phyloP scores from a whole-genome alignment of 108 stramenopile genomes.

The Fistulifera pelliculosa region DNA sequence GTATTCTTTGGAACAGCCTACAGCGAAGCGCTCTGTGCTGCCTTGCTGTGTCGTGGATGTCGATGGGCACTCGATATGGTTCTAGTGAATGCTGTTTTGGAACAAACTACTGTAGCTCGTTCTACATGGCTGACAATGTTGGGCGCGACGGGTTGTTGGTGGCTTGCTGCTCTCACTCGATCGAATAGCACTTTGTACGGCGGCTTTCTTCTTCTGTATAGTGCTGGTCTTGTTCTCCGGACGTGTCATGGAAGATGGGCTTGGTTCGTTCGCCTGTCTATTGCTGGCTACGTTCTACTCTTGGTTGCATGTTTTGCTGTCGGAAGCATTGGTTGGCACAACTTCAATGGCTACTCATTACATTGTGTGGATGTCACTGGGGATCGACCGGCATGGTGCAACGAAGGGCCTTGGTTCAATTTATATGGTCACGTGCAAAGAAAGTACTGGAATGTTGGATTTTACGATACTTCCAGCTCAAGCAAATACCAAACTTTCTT shows the following conservation, averaged over 20 bases:
- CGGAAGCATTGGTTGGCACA: no score
- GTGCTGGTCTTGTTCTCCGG: background rate
- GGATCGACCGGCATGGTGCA: constrained; percentile 23
- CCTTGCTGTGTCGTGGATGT: constrained; percentile 9
- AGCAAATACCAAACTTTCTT: constrained; percentile 80
- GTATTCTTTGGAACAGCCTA: constrained; percentile 79
- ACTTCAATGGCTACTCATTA: constrained; percentile 10
- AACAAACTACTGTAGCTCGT: no score
- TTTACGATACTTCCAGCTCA: constrained; percentile 66
- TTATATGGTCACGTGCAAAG: constrained; percentile 67
- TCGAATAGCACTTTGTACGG: background rate
- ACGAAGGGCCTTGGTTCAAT: constrained; percentile 32
- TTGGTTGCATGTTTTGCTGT: background rate
- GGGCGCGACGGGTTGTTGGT: background rate
- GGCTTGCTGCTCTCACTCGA: constrained; percentile 4
- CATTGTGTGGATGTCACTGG: constrained; percentile 12
- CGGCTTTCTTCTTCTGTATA: background rate
- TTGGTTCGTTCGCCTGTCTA: no score
- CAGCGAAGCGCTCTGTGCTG: constrained; percentile 71
- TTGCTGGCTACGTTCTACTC: background rate
- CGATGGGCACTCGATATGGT: background rate
- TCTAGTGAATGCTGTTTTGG: background rate
- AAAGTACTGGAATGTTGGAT: constrained; percentile 84
- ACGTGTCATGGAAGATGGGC: background rate
- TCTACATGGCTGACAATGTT: no score